Evolutionary conservation across 2,329 filamentous ascomycete species (phyloP), one percentile per base, ranked within the genome.

Genomic region (Sarocladium brachiariae): DNA sequence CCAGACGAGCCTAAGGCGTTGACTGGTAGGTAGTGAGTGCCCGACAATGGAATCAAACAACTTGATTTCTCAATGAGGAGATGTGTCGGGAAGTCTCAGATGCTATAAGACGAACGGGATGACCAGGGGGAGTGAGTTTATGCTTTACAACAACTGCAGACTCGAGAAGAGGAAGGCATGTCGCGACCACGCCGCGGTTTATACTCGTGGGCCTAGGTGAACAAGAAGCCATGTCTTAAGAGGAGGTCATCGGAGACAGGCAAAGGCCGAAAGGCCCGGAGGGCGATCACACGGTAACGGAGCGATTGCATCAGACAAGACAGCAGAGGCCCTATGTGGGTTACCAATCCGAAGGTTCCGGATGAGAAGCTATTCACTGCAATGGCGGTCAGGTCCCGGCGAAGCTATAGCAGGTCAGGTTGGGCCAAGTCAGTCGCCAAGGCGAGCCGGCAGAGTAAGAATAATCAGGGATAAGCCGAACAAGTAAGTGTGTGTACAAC

Each of bases 321-420:
- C 16, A 16, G 13, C n/a, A 14, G 3, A 14, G 7, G 16, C 13
- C 7, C 16, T 6, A 31, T 10, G 24, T 47, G 43, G 43, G 43
- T 33, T 47, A 25, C 25, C n/a, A 47, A 47, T 47, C 43, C 43
- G 43, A 47, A 47, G 43, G 25, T 47, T 47, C 43, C 43, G 43
- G 16, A 21, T 24, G 10, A 18, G 43, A 47, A 47, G 43, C 43
- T 47, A 47, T 47, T 47, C 43, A 19, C 43, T n/a, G 43, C 25
- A 30, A n/a, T 9, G 25, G 43, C 43, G 43, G 43, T 47, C 25
- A 33, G 16, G 43, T 47, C 27, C 8, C 7, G n/a, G n/a, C n/a
- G n/a, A 19, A 13, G 25, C 27, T 13, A 33, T 33, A 23, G 16
- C 43, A 33, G 19, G 43, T 8, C 24, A 31, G 14, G 27, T 19